A percentile compares a stretch with the other conserved stretches of the same genome.
phyloP scores from a whole-genome alignment of 2,329 filamentous ascomycete species.

The Scedosporium dehoogii region DNA sequence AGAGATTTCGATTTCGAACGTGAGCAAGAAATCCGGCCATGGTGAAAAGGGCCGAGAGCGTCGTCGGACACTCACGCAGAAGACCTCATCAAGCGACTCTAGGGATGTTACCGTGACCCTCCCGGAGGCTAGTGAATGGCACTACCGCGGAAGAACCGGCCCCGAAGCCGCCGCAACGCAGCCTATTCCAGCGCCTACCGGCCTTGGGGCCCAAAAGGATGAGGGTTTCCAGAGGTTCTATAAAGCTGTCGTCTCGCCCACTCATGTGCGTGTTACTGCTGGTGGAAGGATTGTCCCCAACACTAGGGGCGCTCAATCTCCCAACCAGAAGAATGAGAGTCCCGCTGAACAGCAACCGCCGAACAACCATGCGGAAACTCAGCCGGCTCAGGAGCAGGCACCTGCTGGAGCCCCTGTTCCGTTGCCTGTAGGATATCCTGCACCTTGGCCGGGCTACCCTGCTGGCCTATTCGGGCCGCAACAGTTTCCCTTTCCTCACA shows the following conservation, averaged over 20 bases:
- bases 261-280: constrained; percentile 57
- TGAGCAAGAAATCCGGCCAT: background rate
- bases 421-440: constrained; percentile 1
- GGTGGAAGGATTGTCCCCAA: constrained; percentile 59
- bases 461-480: background rate
- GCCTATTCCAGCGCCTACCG: constrained; percentile 43
- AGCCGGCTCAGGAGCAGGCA: background rate
- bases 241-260: constrained; percentile 57
- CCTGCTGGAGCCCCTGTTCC: background rate
- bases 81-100: constrained; percentile 4
- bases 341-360: background rate
- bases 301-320: constrained; percentile 44
- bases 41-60: background rate
- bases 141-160: constrained; percentile 34
- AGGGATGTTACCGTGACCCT: constrained; percentile 4
- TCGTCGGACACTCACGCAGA: background rate
- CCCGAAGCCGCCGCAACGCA: constrained; percentile 31
- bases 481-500: constrained; percentile 3
- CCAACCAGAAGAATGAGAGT: constrained; percentile 23
- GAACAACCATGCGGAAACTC: background rate
- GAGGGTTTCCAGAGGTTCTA: constrained; percentile 61
- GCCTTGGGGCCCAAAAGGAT: constrained; percentile 42
- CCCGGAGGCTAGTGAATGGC: constrained; percentile 23
- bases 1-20: background rate
- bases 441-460: constrained; percentile 3